These are phyloP conservation scores for Solanum raphanifolium DNA, from an alignment of 257 asterid species.

Conservation along the genomic window DNA sequence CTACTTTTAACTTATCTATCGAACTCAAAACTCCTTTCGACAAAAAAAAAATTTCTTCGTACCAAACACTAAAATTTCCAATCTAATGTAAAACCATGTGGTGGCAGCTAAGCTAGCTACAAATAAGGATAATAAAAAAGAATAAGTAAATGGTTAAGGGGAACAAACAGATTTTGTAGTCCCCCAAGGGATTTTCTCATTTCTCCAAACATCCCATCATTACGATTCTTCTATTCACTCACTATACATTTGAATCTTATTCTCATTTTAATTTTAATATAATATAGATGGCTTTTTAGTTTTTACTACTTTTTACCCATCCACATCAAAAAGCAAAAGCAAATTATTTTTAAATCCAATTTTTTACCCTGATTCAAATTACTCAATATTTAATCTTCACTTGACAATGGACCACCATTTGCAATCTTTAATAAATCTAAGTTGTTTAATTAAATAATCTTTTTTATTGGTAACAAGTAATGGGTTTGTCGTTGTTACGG, in stretches of 20 bases:
- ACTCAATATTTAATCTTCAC: not conserved
- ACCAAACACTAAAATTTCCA: not conserved
- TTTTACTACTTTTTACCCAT: not conserved
- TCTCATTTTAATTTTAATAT: not conserved
- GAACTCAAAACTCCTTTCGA: no score
- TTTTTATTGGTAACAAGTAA: not conserved
- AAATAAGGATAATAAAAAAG: not conserved
- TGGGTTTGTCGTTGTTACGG: not conserved
- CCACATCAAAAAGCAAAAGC: not conserved
- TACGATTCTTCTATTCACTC: slow-evolving; percentile 8
- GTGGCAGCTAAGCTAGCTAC: slow-evolving; percentile 37
- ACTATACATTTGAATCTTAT: not conserved
- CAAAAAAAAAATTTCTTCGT: no score
- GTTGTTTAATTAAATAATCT: not conserved
- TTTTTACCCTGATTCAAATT: not conserved
- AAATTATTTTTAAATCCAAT: not conserved
- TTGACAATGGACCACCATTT: not conserved
- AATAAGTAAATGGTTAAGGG: slow-evolving; percentile 2
- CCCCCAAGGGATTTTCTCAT: slow-evolving; percentile 54
- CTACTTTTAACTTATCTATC: no score
- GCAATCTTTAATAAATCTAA: not conserved
- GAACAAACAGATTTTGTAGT: slow-evolving; percentile 52
- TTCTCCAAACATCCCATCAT: slow-evolving; percentile 35
- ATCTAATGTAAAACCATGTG: slow-evolving; percentile 25
- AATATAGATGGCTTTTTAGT: not conserved